These are phyloP conservation scores for Rusavskia elegans DNA, from an alignment of 495 filamentous ascomycete genomes.

Conservation along the genomic window DNA sequence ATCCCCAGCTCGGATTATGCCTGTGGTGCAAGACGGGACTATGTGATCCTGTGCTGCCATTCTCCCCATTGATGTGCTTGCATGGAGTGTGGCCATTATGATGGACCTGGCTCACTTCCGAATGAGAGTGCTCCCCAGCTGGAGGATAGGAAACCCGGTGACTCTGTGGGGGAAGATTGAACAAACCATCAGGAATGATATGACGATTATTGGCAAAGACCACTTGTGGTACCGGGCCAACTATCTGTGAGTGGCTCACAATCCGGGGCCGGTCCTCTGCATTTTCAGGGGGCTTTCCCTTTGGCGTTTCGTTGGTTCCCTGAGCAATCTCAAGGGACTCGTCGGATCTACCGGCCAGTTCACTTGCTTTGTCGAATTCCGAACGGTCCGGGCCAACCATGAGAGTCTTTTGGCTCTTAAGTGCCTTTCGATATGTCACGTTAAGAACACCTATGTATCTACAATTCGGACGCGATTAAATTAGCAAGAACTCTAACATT, in stretches of 20 bases:
- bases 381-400: neutral
- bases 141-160: neutral
- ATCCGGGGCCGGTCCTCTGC: slow-evolving; percentile 37
- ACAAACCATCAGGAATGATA: slow-evolving; percentile 77
- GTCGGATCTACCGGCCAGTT: neutral
- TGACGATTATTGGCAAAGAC: slow-evolving; percentile 92
- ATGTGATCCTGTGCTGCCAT: neutral
- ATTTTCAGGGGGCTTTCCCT: slow-evolving; percentile 7
- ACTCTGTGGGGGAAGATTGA: slow-evolving; percentile 17
- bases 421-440: slow-evolving; percentile 82
- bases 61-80: neutral
- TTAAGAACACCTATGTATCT: slow-evolving; percentile 97
- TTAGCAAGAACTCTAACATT: neutral
- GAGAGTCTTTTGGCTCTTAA: slow-evolving; percentile 41
- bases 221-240: slow-evolving; percentile 64
- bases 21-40: slow-evolving; percentile 22
- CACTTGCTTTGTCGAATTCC: neutral
- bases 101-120: neutral
- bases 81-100: neutral
- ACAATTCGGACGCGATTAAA: slow-evolving; percentile 1
- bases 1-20: slow-evolving; percentile 65
- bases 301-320: neutral
- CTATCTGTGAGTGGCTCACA: slow-evolving; percentile 63
- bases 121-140: neutral
- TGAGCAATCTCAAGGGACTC: neutral